phyloP scores from a whole-genome alignment of 2,329 filamentous ascomycete species.

The Nothophaeocryptopus gaeumannii region DNA sequence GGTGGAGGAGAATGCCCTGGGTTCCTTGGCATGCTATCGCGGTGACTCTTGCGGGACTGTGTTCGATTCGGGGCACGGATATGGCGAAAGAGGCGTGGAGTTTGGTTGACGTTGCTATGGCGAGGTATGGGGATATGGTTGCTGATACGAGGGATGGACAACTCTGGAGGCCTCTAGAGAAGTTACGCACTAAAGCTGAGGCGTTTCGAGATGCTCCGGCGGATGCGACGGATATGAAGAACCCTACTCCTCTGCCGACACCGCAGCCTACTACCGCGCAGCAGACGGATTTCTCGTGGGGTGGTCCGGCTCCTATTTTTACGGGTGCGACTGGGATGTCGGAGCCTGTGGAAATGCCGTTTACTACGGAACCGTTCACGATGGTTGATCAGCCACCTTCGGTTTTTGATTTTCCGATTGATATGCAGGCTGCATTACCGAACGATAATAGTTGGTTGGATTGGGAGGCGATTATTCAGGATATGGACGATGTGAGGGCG shows the following conservation, averaged over 20 bases:
- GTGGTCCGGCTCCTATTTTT: too few relatives aligned
- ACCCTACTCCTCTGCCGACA: neutral
- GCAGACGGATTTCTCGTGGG: too few relatives aligned
- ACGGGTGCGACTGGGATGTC: neutral
- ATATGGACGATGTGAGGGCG: constrained; percentile 44
- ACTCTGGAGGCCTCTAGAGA: constrained; percentile 56
- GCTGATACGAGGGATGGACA: constrained; percentile 52
- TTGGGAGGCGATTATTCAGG: constrained; percentile 37
- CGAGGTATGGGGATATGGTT: constrained; percentile 44
- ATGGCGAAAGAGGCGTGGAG: constrained; percentile 52
- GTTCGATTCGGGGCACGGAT: constrained; percentile 46
- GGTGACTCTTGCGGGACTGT: constrained; percentile 54
- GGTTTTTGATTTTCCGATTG: constrained; percentile 20
- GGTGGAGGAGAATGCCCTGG: constrained; percentile 52
- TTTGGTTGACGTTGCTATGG: constrained; percentile 48
- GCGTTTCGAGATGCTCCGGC: constrained; percentile 26
- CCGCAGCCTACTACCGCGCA: neutral
- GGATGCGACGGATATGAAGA: neutral
- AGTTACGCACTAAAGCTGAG: constrained; percentile 50
- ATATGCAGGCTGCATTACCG: constrained; percentile 22
- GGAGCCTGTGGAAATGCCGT: neutral
- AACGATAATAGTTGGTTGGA: constrained; percentile 33
- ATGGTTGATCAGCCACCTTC: constrained; percentile 1
- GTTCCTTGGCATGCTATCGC: constrained; percentile 57
- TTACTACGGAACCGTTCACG: too few relatives aligned